These are phyloP conservation scores for Ustilago nuda DNA, from an alignment of 1,284 basidiomycete genomes.

Conservation along the genomic window DNA sequence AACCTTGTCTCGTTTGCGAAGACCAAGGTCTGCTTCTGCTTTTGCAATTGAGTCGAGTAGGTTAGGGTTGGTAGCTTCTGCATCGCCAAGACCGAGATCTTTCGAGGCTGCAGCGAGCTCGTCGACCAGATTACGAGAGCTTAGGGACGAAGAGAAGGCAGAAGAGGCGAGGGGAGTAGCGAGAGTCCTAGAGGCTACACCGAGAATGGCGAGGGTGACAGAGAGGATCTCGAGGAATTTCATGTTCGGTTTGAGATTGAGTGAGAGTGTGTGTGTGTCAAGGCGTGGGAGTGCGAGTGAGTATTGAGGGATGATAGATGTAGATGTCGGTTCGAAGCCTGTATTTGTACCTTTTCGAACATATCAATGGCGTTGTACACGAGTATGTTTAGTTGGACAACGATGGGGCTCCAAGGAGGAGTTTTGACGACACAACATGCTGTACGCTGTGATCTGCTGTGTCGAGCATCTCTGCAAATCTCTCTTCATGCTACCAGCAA, in stretches of 20 bases:
- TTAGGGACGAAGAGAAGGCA: neutral
- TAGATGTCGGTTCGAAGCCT: neutral
- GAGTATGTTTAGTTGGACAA: neutral
- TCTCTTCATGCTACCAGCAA: no score
- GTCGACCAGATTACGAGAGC: slow-evolving; percentile 9
- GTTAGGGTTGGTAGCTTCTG: neutral
- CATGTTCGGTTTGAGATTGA: slow-evolving; percentile 6
- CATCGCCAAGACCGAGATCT: neutral
- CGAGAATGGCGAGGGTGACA: slow-evolving; percentile 3
- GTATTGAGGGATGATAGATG: neutral
- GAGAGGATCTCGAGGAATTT: slow-evolving; percentile 12
- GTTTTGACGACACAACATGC: no score
- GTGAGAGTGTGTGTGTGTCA: neutral
- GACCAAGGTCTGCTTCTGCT: neutral
- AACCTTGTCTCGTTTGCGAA: neutral
- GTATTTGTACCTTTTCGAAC: neutral
- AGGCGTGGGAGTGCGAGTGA: neutral
- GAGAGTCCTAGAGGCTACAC: slow-evolving; percentile 10
- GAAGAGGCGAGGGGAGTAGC: slow-evolving; percentile 15
- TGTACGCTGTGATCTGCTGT: no score
- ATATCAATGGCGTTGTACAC: neutral
- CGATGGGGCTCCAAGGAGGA: no score
- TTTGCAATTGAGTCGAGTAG: neutral
- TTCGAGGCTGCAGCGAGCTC: neutral
- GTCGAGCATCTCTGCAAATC: no score